Evolutionary conservation across 306 rosid species (phyloP), one percentile per base, ranked within the genome.

Genomic region (Parietaria judaica): DNA sequence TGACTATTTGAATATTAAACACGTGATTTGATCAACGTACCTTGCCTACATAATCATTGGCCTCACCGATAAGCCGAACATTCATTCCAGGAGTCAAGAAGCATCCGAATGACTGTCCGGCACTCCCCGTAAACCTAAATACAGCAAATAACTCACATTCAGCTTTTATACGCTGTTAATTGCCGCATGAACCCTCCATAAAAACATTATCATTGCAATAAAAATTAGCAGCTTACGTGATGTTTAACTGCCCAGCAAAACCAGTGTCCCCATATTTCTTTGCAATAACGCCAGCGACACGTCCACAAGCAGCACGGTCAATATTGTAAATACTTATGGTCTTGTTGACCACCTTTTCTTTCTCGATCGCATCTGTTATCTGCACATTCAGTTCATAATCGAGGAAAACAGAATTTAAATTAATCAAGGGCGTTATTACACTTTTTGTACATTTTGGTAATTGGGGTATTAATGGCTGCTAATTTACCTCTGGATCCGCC

Each of bases 11-110:
- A 60, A 53, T 12, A 15, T 8, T 59, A 14, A 38, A 38, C 23
- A 41, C 45, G 3, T 41, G 45, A 41, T 55, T 51, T 16, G 37
- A 15, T 14, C n/a, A 54, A 35, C 61, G 36, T 84, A 92, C 98
- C 96, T 92, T 92, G 64, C 98, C 98, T 44, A 92, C 98, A 70
- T 88, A 92, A 80, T 92, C 98, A 74, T 92, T 92, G 58, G 98
- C 88, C 76, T 92, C 98, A 77, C 96, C 98, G 36, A 92, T 73
- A 47, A 92, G 84, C 70, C 88, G 95, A 75, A 92, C 82, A 73
- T 86, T 86, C 98, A 92, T 92, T 75, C 98, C 96, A 70, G 98
- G 98, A 11, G 96, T 92, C 81, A 92, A 79, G 78, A 92, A 92
- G 82, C 96, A 92, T 13, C 82, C 96, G 80, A 92, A 92, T 60